Evolutionary conservation across 1,139 yeast genomes (phyloP), one percentile per base, ranked within the genome.

Genomic region (Sugiyamaella sp.): DNA sequence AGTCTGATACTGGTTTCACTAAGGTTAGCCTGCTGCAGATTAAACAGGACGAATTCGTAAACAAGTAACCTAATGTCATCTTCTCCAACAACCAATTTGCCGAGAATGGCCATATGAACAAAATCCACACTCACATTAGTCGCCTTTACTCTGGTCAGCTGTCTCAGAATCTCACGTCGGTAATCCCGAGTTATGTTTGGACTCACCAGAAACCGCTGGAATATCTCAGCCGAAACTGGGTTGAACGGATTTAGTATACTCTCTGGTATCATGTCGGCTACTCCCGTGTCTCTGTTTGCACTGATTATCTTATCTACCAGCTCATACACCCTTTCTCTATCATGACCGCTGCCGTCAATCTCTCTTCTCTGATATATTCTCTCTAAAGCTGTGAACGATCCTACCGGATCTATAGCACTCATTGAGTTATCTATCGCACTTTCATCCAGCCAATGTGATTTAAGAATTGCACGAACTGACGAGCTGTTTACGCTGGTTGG

Each of bases 1-100:
- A 65, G 54, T 16, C 62, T 53, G 25, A 64, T 57, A 14, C 54
- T 46, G 21, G 46, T 46, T 35, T 32, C 56, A 33, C 45, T 48
- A 20, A 51, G 46, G 14, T 35, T 45, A 38, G 46, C 19, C 21
- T n/a, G 39, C 41, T 39, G 55, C 8, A 58, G 57, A 42, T 58
- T 57, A 49, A 44, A 55, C 32, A 48, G 24, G 4, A 60, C 63
- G 47, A 60, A 60, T 44, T 60, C 61, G 46, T 62, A 58, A 25
- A 62, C 53, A 16, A 62, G 47, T 32, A 58, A 49, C 17, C 62
- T 57, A 12, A 46, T 27, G 22, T 57, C 56, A 40, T 57, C 62
- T n/a, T 44, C 51, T 8, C 39, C 45, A n/a, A 44, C 27, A n/a
- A 58, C 42, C 24, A 38, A 24, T 3, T 47, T 49, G 35, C 51